Conservation (phyloP, 257 asterid genomes). For the Perilla frutescens region DNA sequence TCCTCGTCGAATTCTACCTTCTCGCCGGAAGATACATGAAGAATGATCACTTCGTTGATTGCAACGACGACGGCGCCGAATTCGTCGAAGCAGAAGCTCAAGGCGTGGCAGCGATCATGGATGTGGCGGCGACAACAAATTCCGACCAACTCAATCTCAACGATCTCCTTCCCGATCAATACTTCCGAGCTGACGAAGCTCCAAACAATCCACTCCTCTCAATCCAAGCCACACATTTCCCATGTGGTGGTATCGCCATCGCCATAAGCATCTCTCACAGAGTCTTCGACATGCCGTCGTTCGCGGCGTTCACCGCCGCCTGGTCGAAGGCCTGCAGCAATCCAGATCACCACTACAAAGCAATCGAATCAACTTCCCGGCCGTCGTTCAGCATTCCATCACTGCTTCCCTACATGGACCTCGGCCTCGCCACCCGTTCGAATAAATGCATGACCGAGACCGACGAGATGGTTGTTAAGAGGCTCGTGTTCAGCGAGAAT, state of each 20-base stretch:
- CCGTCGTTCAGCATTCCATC: background rate
- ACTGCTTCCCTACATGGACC: conserved; percentile 29
- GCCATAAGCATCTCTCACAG: background rate
- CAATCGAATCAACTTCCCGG: background rate
- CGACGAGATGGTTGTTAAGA: background rate
- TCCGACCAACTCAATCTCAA: background rate
- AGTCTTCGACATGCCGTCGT: background rate
- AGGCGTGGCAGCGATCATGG: background rate
- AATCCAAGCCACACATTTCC: background rate
- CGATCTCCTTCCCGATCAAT: background rate
- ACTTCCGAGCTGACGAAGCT: background rate
- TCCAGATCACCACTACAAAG: too few species aligned
- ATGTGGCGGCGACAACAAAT: background rate
- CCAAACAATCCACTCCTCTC: background rate
- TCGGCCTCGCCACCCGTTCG: background rate
- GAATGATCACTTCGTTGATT: background rate
- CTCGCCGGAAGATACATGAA: conserved; percentile 29
- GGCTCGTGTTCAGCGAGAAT: conserved; percentile 30
- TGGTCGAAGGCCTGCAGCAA: conserved; percentile 37
- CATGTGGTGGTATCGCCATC: background rate
- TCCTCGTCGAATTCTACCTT: conserved; percentile 17
- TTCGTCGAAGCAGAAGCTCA: background rate
- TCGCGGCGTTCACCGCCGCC: background rate
- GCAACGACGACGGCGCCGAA: background rate
- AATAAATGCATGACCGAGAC: too few species aligned